Percentiles rank a stretch among this genome's conserved stretches.
Evolutionary conservation across 805 yeast genomes (phyloP).

Genomic region (Limtongia smithiae): DNA sequence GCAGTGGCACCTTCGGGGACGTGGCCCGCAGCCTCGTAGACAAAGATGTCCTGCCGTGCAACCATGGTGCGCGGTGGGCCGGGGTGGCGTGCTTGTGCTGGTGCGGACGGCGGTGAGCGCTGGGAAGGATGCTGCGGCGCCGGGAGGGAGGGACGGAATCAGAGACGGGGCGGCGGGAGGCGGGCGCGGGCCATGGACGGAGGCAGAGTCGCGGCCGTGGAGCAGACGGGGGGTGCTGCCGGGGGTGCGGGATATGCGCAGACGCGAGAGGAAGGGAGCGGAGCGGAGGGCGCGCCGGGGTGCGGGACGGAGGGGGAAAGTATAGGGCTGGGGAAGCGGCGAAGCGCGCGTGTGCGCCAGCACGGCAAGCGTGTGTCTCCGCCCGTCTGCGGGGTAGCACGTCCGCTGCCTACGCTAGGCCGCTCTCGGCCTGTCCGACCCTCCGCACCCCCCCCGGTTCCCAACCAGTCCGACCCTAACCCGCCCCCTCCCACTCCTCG

Average conservation of each 20-base stretch:
- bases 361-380: too few relatives aligned
- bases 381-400: too few relatives aligned
- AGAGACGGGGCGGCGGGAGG: not conserved
- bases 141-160: not conserved
- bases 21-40: slow-evolving; percentile 14
- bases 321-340: too few relatives aligned
- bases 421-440: too few relatives aligned
- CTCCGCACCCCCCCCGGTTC: too few relatives aligned
- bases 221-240: not conserved
- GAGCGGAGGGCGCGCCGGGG: slow-evolving; percentile 8
- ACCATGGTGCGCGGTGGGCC: slow-evolving; percentile 3
- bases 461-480: too few relatives aligned
- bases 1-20: slow-evolving; percentile 1
- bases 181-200: not conserved
- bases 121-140: not conserved
- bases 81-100: not conserved
- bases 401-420: too few relatives aligned
- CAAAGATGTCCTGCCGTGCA: slow-evolving; percentile 16
- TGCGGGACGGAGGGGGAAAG: too few relatives aligned
- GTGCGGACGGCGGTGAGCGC: not conserved
- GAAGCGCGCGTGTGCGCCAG: too few relatives aligned
- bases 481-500: too few relatives aligned
- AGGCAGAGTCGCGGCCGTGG: slow-evolving; percentile 1
- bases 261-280: slow-evolving; percentile 1
- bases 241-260: not conserved